These are phyloP conservation scores for Striga hermonthica DNA, from an alignment of 305 asterid species.

Conservation along the genomic window DNA sequence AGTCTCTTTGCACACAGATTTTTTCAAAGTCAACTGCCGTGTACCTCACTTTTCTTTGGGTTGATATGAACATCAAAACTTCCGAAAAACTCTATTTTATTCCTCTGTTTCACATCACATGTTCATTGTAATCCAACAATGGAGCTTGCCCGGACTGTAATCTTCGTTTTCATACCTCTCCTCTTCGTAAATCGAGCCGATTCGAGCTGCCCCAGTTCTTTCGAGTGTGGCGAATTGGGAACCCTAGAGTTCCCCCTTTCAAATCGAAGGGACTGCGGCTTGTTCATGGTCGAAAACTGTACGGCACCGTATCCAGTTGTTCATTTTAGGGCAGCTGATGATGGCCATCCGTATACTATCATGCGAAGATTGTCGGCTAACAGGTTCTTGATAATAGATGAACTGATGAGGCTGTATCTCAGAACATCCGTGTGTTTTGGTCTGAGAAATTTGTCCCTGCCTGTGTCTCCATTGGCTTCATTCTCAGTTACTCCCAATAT, in stretches of 20 bases:
- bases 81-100: too few species aligned
- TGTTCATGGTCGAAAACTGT: slow-evolving; percentile 33
- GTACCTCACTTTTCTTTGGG: too few species aligned
- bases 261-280: slow-evolving; percentile 37
- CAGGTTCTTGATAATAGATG: neutral
- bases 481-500: slow-evolving; percentile 11
- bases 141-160: slow-evolving; percentile 16
- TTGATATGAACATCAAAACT: too few species aligned
- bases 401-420: neutral
- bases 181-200: slow-evolving; percentile 18
- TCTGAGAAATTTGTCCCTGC: neutral
- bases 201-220: slow-evolving; percentile 36
- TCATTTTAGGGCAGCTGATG: neutral
- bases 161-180: slow-evolving; percentile 27
- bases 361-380: neutral
- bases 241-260: slow-evolving; percentile 39
- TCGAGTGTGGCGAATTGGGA: slow-evolving; percentile 36
- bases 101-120: neutral
- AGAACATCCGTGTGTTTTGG: neutral
- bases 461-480: neutral
- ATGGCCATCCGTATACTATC: neutral
- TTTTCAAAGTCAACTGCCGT: too few species aligned
- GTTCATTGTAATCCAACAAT: slow-evolving; percentile 18
- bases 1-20: too few species aligned
- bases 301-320: slow-evolving; percentile 24